Percentiles rank a stretch among this genome's conserved stretches.
Evolutionary conservation across 192 early-diverging fungal genomes (phyloP).

Genomic region (Allomyces macrogynus): DNA sequence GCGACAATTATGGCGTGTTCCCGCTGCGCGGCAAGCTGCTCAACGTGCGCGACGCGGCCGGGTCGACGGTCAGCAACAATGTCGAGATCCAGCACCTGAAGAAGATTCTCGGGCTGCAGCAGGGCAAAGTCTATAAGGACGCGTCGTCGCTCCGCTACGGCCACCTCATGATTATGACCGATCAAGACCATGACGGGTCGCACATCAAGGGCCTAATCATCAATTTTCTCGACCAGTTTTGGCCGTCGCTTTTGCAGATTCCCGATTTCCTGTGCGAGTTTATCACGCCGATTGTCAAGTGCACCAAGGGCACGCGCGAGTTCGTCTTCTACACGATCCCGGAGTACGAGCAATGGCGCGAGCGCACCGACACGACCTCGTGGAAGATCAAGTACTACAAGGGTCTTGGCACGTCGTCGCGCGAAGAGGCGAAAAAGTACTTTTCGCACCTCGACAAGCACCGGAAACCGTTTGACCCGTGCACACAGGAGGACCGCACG

Average conservation of each 20-base stretch:
- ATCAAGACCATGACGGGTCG: constrained; percentile 93
- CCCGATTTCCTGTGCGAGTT: constrained; percentile 86
- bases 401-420: constrained; percentile 79
- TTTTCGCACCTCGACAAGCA: constrained; percentile 65
- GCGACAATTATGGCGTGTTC: constrained; percentile 88
- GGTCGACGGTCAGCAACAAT: constrained; percentile 49
- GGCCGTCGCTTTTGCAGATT: constrained; percentile 70
- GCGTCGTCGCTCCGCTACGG: constrained; percentile 71
- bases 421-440: constrained; percentile 72
- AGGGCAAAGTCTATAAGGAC: constrained; percentile 54
- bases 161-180: constrained; percentile 94
- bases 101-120: constrained; percentile 81
- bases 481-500: constrained; percentile 33
- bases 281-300: constrained; percentile 87
- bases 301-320: constrained; percentile 19
- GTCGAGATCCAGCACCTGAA: constrained; percentile 76
- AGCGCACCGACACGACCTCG: constrained; percentile 45
- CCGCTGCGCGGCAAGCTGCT: constrained; percentile 90
- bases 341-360: constrained; percentile 79
- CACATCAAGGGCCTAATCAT: constrained; percentile 95
- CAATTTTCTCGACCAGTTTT: constrained; percentile 89
- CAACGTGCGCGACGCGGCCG: constrained; percentile 77
- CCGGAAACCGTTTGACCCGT: constrained; percentile 49
- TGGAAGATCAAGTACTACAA: constrained; percentile 94
- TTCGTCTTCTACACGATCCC: constrained; percentile 75